Conservation (phyloP, 2,329 filamentous ascomycete genomes). For the Botryosphaeria dothidea region DNA sequence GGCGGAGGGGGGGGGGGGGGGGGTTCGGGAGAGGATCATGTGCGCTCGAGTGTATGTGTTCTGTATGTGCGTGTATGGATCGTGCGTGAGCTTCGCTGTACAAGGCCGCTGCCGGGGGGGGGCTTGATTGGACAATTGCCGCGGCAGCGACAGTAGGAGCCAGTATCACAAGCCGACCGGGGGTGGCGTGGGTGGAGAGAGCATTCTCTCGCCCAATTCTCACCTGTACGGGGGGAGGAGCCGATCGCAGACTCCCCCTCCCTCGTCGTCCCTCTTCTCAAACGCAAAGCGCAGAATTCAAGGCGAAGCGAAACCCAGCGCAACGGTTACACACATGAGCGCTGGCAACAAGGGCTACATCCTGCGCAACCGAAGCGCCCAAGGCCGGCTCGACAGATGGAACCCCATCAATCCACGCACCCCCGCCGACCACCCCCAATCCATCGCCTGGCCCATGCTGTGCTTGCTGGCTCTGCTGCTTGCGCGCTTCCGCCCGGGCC, state of each 20-base stretch:
- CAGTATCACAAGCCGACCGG: not conserved
- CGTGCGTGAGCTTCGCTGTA: not conserved
- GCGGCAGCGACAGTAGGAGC: not conserved
- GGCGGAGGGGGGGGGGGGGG: not conserved
- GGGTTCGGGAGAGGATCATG: not conserved
- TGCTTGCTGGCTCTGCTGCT: not conserved
- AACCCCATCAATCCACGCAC: not conserved
- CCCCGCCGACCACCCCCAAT: not conserved
- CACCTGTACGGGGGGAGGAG: not conserved
- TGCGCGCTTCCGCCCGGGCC: not conserved
- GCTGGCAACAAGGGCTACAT: slow-evolving; percentile 14
- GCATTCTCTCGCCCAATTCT: not conserved
- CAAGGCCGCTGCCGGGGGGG: not conserved
- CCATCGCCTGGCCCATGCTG: slow-evolving; percentile 2
- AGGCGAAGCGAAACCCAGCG: slow-evolving; percentile 16
- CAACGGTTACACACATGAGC: slow-evolving; percentile 4
- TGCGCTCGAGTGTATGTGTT: not conserved
- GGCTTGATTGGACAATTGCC: not conserved
- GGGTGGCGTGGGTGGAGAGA: not conserved
- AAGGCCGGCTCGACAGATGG: not conserved
- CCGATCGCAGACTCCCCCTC: not conserved
- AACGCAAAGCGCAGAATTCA: not conserved
- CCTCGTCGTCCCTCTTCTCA: not conserved
- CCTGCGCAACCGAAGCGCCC: slow-evolving; percentile 7
- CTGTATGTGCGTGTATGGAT: not conserved